phyloP scores from a whole-genome alignment of 371 early-diverging fungal species.

The Basidiobolus meristosporus region DNA sequence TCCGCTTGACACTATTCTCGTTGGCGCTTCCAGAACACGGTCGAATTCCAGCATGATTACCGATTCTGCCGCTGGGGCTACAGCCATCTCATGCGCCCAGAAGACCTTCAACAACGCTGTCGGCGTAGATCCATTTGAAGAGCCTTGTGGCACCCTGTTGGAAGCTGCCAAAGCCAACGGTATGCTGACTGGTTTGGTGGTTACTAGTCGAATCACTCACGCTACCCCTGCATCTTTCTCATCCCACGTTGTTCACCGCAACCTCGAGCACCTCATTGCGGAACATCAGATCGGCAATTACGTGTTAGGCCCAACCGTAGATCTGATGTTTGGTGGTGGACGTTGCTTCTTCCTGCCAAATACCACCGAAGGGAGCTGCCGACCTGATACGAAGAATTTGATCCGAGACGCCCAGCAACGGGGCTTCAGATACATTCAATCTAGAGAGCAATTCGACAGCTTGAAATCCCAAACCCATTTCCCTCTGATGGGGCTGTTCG shows the following conservation, averaged over 20 bases:
- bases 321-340: constrained; percentile 87
- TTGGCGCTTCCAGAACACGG: constrained; percentile 73
- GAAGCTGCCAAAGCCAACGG: constrained; percentile 77
- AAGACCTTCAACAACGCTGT: constrained; percentile 86
- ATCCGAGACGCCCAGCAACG: constrained; percentile 16
- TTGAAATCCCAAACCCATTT: constrained; percentile 16
- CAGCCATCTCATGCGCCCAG: constrained; percentile 68
- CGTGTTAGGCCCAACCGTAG: constrained; percentile 58
- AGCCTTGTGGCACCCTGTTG: constrained; percentile 79
- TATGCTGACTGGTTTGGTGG: constrained; percentile 76
- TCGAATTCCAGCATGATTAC: constrained; percentile 66
- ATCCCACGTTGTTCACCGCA: constrained; percentile 59
- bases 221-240: constrained; percentile 67
- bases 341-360: constrained; percentile 62
- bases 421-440: constrained; percentile 37
- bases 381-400: constrained; percentile 46
- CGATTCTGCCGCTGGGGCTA: constrained; percentile 93
- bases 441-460: constrained; percentile 31
- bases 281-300: constrained; percentile 71
- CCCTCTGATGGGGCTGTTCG: constrained; percentile 62
- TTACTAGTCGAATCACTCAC: constrained; percentile 81
- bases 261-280: constrained; percentile 70
- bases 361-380: constrained; percentile 28
- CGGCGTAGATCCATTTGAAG: constrained; percentile 31
- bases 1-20: constrained; percentile 66